These are phyloP conservation scores for Candida mattraensis DNA, from an alignment of 805 yeast species.

Conservation along the genomic window DNA sequence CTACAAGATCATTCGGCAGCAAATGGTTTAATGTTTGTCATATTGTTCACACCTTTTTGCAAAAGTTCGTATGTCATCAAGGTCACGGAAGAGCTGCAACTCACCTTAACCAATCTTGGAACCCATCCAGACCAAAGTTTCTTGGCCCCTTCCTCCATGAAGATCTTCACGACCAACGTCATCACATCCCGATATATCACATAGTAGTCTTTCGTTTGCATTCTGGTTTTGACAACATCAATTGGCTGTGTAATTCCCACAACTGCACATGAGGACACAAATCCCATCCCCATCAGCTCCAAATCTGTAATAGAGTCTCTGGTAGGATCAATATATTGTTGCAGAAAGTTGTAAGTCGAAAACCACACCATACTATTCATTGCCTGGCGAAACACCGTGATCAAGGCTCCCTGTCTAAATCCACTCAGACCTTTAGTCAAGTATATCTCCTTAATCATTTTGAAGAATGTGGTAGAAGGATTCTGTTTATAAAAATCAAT, in stretches of 20 bases:
- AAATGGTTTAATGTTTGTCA: constrained; percentile 31
- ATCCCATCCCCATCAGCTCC: constrained; percentile 44
- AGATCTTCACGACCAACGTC: constrained; percentile 50
- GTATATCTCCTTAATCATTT: constrained; percentile 66
- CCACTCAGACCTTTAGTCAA: constrained; percentile 71
- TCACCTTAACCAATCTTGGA: constrained; percentile 70
- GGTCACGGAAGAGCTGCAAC: constrained; percentile 69
- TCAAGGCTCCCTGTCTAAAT: constrained; percentile 76
- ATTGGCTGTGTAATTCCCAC: constrained; percentile 83
- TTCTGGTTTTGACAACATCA: constrained; percentile 82
- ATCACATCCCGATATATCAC: constrained; percentile 58
- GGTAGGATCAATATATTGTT: constrained; percentile 65
- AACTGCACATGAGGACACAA: constrained; percentile 69
- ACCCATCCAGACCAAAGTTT: constrained; percentile 58
- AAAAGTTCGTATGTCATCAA: constrained; percentile 61
- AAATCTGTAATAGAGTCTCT: constrained; percentile 42
- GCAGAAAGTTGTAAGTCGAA: constrained; percentile 74
- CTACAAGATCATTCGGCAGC: too few species aligned
- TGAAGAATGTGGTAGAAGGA: constrained; percentile 54
- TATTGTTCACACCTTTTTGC: constrained; percentile 42
- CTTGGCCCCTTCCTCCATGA: constrained; percentile 45
- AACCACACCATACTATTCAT: constrained; percentile 80
- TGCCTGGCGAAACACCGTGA: constrained; percentile 81
- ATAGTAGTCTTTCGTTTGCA: constrained; percentile 76
- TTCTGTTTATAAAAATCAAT: constrained; percentile 42